phyloP scores from a whole-genome alignment of 2,329 filamentous ascomycete species.

The Juglanconis sp. region DNA sequence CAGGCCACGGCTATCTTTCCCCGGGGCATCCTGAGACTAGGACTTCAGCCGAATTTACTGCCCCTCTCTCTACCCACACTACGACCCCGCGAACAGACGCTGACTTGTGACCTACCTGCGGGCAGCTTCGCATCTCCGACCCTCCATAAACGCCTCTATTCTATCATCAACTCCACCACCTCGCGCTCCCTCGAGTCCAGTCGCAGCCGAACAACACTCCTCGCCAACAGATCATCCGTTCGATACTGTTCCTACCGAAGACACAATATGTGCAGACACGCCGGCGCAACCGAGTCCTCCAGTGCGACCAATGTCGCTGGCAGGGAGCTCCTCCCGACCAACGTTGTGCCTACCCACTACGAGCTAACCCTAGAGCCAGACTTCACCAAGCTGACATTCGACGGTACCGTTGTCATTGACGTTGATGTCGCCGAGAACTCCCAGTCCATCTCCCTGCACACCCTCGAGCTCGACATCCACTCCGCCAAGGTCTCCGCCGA shows the following conservation, averaged over 20 bases:
- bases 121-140: constrained; percentile 8
- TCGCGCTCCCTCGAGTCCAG: constrained; percentile 10
- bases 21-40: neutral
- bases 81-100: constrained; percentile 4
- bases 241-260: constrained; percentile 74
- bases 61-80: constrained; percentile 8
- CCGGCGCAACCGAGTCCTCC: constrained; percentile 32
- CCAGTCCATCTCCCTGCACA: constrained; percentile 82
- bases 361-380: constrained; percentile 88
- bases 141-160: constrained; percentile 13
- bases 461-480: constrained; percentile 80
- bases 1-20: neutral
- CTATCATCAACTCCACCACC: constrained; percentile 13
- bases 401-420: constrained; percentile 81
- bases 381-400: constrained; percentile 82
- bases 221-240: constrained; percentile 19
- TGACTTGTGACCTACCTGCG: constrained; percentile 7
- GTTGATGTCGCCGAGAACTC: constrained; percentile 83
- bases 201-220: constrained; percentile 13
- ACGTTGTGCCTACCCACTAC: constrained; percentile 91
- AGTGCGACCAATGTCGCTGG: constrained; percentile 40
- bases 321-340: constrained; percentile 84
- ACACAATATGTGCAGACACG: constrained; percentile 64
- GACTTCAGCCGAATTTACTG: neutral
- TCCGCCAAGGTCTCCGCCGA: constrained; percentile 64